Evolutionary conservation across 2,329 filamentous ascomycete genomes (phyloP).

Genomic region (Cladophialophora immunda): DNA sequence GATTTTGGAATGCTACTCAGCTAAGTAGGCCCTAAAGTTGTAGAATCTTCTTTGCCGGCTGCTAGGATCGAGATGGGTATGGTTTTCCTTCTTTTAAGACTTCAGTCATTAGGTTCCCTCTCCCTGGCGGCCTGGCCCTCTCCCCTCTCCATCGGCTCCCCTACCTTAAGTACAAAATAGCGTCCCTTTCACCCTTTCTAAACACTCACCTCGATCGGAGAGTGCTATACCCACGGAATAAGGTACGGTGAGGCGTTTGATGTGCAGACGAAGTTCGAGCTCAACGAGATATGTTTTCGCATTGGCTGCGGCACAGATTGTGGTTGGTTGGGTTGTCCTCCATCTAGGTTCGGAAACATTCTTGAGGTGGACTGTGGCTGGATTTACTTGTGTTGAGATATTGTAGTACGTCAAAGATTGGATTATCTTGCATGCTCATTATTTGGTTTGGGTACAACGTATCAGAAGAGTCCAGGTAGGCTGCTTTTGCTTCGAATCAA

Average conservation of each 20-base stretch:
- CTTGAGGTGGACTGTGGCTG: not conserved
- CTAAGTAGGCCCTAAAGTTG: no score
- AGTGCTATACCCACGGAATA: slow-evolving; percentile 36
- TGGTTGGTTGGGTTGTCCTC: not conserved
- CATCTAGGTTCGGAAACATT: not conserved
- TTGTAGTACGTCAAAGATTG: not conserved
- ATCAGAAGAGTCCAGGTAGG: not conserved
- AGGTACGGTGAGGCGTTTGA: slow-evolving; percentile 36
- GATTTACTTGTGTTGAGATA: not conserved
- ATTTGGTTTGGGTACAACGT: not conserved
- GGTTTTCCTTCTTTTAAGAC: no score
- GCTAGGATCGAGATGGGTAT: no score
- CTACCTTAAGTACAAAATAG: not conserved
- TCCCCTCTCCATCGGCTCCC: not conserved
- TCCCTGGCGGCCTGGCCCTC: not conserved
- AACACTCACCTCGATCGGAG: slow-evolving; percentile 27
- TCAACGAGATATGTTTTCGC: not conserved
- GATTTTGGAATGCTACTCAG: no score
- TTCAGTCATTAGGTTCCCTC: not conserved
- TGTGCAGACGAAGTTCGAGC: slow-evolving; percentile 9
- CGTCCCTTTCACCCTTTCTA: not conserved
- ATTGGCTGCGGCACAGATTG: slow-evolving; percentile 7
- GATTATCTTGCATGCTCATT: not conserved
- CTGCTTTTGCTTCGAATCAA: not conserved
- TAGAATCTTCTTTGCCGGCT: no score